phyloP scores from a whole-genome alignment of 306 rosid genomes.

The Astragalus glycyphyllos region DNA sequence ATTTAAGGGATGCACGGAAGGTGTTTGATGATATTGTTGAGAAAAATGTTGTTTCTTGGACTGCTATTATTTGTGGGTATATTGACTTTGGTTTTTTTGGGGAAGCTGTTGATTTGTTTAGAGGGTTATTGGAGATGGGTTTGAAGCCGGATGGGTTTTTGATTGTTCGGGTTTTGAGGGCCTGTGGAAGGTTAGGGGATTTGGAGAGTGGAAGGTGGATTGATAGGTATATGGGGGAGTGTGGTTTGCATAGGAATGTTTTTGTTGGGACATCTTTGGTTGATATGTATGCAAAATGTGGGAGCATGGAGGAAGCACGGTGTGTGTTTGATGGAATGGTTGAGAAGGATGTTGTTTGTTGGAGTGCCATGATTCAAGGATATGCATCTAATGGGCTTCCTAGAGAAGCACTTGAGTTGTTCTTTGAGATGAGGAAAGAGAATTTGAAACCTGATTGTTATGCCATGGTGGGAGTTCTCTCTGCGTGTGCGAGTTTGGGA shows the following conservation, averaged over 20 bases:
- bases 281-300: conserved; percentile 68
- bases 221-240: conserved; percentile 53
- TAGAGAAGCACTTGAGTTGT: conserved; percentile 60
- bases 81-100: conserved; percentile 45
- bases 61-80: conserved; percentile 66
- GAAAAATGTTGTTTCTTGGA: conserved; percentile 73
- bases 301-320: conserved; percentile 64
- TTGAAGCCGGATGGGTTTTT: conserved; percentile 65
- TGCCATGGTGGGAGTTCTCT: conserved; percentile 74
- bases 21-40: conserved; percentile 65
- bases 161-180: conserved; percentile 60
- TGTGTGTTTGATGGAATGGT: conserved; percentile 57
- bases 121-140: conserved; percentile 63
- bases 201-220: conserved; percentile 68
- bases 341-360: conserved; percentile 69
- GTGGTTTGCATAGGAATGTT: conserved; percentile 55
- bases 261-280: conserved; percentile 70
- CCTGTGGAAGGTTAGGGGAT: conserved; percentile 64
- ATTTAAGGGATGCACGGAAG: conserved; percentile 50
- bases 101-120: conserved; percentile 62
- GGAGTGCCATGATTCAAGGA: conserved; percentile 80
- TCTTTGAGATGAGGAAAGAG: conserved; percentile 65
- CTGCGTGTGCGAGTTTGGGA: conserved; percentile 73
- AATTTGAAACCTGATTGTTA: conserved; percentile 66
- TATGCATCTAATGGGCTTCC: conserved; percentile 69